Evolutionary conservation across 2,329 filamentous ascomycete species (phyloP).

Genomic region (Saccharata proteae): DNA sequence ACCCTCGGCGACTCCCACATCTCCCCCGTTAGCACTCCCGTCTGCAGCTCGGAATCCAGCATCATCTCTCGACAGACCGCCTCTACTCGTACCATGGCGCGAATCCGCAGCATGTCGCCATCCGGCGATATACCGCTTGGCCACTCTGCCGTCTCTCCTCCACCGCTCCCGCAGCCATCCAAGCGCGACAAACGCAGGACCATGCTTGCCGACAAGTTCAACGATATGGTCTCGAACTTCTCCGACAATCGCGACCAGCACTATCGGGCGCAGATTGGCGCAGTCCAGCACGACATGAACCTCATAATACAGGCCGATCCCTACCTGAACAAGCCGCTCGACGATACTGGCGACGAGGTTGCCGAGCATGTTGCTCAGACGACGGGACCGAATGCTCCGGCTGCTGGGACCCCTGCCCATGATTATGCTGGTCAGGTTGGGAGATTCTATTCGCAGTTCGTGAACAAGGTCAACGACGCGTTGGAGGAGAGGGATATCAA

Average conservation of each 20-base stretch:
- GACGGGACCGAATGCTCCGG: slow-evolving; percentile 28
- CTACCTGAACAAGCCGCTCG: slow-evolving; percentile 59
- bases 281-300: slow-evolving; percentile 82
- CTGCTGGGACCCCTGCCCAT: slow-evolving; percentile 46
- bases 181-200: slow-evolving; percentile 88
- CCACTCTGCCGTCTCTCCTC: slow-evolving; percentile 30
- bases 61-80: not conserved
- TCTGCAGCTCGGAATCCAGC: not conserved
- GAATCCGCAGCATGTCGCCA: slow-evolving; percentile 25
- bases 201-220: slow-evolving; percentile 66
- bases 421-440: slow-evolving; percentile 57
- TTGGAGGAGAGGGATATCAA: slow-evolving; percentile 80
- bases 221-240: slow-evolving; percentile 65
- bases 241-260: slow-evolving; percentile 68
- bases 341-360: slow-evolving; percentile 53
- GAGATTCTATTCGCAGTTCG: slow-evolving; percentile 72
- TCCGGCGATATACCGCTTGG: slow-evolving; percentile 23
- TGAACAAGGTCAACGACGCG: slow-evolving; percentile 74
- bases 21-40: not conserved
- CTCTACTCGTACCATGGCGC: slow-evolving; percentile 20
- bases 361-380: slow-evolving; percentile 42
- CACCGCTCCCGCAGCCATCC: slow-evolving; percentile 49
- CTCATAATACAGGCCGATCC: slow-evolving; percentile 77
- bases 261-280: slow-evolving; percentile 81
- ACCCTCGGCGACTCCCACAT: not conserved